Evolutionary conservation across 2,329 filamentous ascomycete genomes (phyloP).

Genomic region (Pyrenophora seminiperda): DNA sequence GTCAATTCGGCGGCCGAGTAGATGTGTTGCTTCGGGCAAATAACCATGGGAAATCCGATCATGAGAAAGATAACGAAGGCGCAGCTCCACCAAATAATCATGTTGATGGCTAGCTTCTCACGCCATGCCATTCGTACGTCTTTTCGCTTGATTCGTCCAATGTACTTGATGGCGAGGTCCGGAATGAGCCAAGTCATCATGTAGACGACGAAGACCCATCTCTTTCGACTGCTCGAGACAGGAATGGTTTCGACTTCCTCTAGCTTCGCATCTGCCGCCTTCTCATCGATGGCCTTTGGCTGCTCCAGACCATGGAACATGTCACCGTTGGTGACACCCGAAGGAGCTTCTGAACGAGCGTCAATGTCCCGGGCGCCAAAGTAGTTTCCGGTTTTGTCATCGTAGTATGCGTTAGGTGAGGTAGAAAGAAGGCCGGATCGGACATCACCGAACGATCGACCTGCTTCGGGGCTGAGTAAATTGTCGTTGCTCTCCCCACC

Average conservation of each 20-base stretch:
- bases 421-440: slow-evolving; percentile 61
- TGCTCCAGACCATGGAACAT: slow-evolving; percentile 99
- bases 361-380: slow-evolving; percentile 82
- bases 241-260: slow-evolving; percentile 86
- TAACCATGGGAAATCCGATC: slow-evolving; percentile 79
- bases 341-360: slow-evolving; percentile 87
- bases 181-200: slow-evolving; percentile 85
- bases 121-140: slow-evolving; percentile 93
- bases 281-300: slow-evolving; percentile 90
- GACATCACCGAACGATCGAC: slow-evolving; percentile 61
- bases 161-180: slow-evolving; percentile 75
- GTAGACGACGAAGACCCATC: slow-evolving; percentile 87
- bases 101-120: slow-evolving; percentile 96
- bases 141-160: slow-evolving; percentile 88
- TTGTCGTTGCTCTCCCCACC: slow-evolving; percentile 52
- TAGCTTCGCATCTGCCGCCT: slow-evolving; percentile 87
- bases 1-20: slow-evolving; percentile 79
- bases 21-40: slow-evolving; percentile 91
- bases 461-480: slow-evolving; percentile 61
- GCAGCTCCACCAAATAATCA: slow-evolving; percentile 93
- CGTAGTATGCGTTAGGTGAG: slow-evolving; percentile 66
- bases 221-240: slow-evolving; percentile 78
- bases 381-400: slow-evolving; percentile 81
- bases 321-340: slow-evolving; percentile 85
- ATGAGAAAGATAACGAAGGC: slow-evolving; percentile 83